phyloP scores from a whole-genome alignment of 345 rosid genomes.

The Lumnitzera racemosa region DNA sequence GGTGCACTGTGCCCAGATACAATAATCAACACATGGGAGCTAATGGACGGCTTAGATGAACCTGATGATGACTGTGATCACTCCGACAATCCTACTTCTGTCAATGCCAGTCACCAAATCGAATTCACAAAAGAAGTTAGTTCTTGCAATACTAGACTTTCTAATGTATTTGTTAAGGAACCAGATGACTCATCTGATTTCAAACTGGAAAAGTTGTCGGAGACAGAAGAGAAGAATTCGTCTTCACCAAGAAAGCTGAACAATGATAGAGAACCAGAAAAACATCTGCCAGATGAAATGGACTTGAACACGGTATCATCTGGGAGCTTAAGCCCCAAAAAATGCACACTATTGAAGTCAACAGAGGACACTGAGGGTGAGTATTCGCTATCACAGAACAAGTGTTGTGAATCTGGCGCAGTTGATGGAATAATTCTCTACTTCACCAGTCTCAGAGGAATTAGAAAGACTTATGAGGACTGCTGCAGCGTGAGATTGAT shows the following conservation, averaged over 20 bases:
- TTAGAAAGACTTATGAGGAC: conserved; percentile 82
- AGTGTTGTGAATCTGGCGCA: conserved; percentile 11
- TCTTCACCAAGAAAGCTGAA: conserved; percentile 35
- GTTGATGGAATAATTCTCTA: conserved; percentile 50
- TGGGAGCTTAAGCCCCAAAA: conserved; percentile 32
- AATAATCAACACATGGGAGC: conserved; percentile 93
- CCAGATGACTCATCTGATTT: neutral
- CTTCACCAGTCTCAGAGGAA: conserved; percentile 72
- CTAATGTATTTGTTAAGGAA: neutral
- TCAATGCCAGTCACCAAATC: neutral
- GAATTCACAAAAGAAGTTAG: conserved; percentile 13
- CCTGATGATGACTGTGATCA: conserved; percentile 23
- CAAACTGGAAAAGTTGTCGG: conserved; percentile 4
- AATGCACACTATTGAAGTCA: conserved; percentile 15
- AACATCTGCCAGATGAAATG: conserved; percentile 50
- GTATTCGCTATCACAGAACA: conserved; percentile 10
- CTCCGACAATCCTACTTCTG: conserved; percentile 7
- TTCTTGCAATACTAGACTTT: conserved; percentile 18
- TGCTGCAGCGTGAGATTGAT: conserved; percentile 64
- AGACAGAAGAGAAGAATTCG: conserved; percentile 8
- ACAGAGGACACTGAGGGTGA: conserved; percentile 19
- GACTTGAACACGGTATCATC: conserved; percentile 65
- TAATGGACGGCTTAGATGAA: conserved; percentile 88
- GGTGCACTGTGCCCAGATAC: conserved; percentile 58
- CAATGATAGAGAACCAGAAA: conserved; percentile 74